phyloP scores from a whole-genome alignment of 2,329 filamentous ascomycete species.

The Geosmithia flava region DNA sequence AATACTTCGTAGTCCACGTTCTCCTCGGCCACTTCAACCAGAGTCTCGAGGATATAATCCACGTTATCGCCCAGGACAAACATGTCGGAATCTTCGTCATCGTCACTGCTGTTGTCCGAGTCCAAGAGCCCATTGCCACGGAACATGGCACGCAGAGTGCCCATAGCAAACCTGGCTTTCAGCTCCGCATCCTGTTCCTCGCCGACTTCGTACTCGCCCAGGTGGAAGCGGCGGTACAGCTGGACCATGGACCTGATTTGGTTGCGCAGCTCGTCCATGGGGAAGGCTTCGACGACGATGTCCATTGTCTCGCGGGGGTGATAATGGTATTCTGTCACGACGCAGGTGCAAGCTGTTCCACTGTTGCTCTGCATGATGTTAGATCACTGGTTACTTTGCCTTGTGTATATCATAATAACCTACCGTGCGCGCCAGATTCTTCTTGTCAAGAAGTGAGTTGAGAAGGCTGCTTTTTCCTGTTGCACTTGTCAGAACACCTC shows the following conservation, averaged over 20 bases:
- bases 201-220: conserved; percentile 9
- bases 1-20: conserved; percentile 3
- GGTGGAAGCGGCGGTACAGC: conserved; percentile 21
- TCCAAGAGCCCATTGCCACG: conserved; percentile 8
- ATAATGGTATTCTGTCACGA: conserved; percentile 31
- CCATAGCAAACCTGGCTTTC: conserved; percentile 18
- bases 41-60: conserved; percentile 8
- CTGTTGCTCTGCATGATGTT: conserved; percentile 22
- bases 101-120: conserved; percentile 7
- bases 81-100: neutral
- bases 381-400: no score
- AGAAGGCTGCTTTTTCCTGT: conserved; percentile 33
- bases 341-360: conserved; percentile 32
- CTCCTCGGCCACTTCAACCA: conserved; percentile 11
- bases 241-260: conserved; percentile 22
- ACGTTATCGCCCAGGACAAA: no score
- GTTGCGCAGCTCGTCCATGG: conserved; percentile 12
- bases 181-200: conserved; percentile 12
- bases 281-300: conserved; percentile 21
- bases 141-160: conserved; percentile 26
- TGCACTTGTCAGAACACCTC: no score
- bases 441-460: conserved; percentile 31
- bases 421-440: conserved; percentile 27
- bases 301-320: conserved; percentile 17
- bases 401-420: conserved; percentile 8